phyloP scores from a whole-genome alignment of 768 basidiomycete species.

The Lenzites betulinus region DNA sequence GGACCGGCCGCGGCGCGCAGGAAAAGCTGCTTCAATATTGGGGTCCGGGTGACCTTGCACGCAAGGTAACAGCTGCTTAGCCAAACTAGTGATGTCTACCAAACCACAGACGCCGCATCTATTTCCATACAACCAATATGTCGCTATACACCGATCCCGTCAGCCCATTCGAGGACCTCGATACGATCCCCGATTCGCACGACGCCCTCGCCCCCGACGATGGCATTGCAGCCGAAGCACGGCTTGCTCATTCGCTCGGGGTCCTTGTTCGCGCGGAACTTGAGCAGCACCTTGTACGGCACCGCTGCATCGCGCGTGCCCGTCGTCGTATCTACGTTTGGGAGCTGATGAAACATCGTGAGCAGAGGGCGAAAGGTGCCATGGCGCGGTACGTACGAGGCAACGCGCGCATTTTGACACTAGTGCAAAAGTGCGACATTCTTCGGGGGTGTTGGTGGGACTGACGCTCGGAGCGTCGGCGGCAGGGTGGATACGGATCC shows the following conservation, averaged over 20 bases:
- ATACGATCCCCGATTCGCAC: constrained; percentile 66
- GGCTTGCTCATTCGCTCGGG: constrained; percentile 49
- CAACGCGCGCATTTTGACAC: constrained; percentile 75
- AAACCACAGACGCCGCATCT: background rate
- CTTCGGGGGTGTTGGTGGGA: no score
- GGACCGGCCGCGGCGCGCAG: no score
- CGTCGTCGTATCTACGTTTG: constrained; percentile 67
- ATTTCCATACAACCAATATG: no score
- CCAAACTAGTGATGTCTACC: background rate
- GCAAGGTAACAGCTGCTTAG: no score
- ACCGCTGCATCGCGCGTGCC: constrained; percentile 71
- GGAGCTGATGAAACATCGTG: constrained; percentile 50
- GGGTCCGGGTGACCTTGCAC: no score
- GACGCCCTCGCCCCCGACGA: constrained; percentile 50
- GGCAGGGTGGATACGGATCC: constrained; percentile 51
- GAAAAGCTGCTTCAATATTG: no score
- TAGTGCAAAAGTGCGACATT: constrained; percentile 44
- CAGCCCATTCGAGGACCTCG: constrained; percentile 29
- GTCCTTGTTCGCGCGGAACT: constrained; percentile 66
- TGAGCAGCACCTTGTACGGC: constrained; percentile 74
- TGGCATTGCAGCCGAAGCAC: constrained; percentile 70
- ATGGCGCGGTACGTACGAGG: constrained; percentile 49
- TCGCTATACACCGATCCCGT: constrained; percentile 19
- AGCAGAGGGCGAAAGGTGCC: background rate
- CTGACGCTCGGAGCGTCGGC: background rate